Conservation (phyloP, 2,329 filamentous ascomycete species). For the Blastomyces parvus region DNA sequence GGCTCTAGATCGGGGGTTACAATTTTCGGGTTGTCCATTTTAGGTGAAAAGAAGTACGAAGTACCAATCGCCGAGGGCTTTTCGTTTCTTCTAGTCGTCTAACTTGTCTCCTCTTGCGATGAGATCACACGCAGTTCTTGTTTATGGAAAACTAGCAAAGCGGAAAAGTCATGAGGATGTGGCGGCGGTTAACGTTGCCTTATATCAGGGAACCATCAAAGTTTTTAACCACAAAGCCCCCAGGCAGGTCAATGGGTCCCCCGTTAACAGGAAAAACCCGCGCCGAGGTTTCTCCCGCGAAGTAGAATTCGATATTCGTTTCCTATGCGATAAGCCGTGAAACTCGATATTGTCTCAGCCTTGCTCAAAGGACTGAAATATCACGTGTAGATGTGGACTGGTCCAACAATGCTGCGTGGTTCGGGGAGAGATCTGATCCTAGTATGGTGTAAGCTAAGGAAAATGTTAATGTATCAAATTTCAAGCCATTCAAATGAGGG, state of each 20-base stretch:
- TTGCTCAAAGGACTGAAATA: not conserved
- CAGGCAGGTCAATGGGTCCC: not conserved
- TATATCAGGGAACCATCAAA: not conserved
- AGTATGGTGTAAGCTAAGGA: not conserved
- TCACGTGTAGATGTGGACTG: not conserved
- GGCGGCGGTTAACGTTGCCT: not conserved
- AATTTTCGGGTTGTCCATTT: conserved; percentile 20
- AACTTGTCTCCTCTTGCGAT: not conserved
- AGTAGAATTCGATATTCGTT: not conserved
- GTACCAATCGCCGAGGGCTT: not conserved
- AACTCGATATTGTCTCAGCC: conserved; percentile 5
- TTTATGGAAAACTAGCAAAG: not conserved
- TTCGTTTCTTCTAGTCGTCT: not conserved
- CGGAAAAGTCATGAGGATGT: not conserved
- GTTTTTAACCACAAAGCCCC: not conserved
- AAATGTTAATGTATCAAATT: not conserved
- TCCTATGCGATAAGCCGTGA: not conserved
- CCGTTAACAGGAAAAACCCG: not conserved
- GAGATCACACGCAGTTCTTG: not conserved
- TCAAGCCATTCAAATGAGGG: not conserved
- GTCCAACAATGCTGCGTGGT: not conserved
- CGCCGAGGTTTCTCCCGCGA: not conserved
- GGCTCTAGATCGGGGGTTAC: conserved; percentile 19
- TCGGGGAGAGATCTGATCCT: not conserved
- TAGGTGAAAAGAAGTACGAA: not conserved